Conservation (phyloP, 169 alveolate species). For the Eimeria praecox region DNA sequence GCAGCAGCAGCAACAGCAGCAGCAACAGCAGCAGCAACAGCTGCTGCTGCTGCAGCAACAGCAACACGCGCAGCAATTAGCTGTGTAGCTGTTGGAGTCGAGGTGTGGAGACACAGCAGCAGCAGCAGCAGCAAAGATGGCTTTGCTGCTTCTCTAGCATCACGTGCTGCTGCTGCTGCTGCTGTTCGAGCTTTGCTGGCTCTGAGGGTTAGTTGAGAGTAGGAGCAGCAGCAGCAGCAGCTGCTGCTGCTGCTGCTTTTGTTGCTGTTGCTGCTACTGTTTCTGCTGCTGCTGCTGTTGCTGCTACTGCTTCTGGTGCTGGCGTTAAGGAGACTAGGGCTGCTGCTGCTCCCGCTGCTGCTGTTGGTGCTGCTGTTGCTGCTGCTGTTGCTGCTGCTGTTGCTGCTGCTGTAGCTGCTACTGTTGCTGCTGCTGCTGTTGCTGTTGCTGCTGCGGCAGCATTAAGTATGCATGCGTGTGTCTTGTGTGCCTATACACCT, state of each 20-base stretch:
- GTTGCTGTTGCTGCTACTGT: neutral
- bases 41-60: slow-evolving; percentile 12
- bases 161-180: slow-evolving; percentile 42
- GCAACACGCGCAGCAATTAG: slow-evolving; percentile 39
- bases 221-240: neutral
- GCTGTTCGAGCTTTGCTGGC: neutral
- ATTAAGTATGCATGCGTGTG: no score
- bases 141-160: neutral
- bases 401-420: neutral
- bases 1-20: neutral
- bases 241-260: neutral
- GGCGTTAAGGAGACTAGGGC: neutral
- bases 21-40: slow-evolving; percentile 12
- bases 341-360: neutral
- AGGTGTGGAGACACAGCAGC: slow-evolving; percentile 45
- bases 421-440: neutral
- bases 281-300: neutral
- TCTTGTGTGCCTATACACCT: neutral
- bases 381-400: neutral
- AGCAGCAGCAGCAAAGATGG: slow-evolving; percentile 52
- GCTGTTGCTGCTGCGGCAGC: slow-evolving; percentile 30
- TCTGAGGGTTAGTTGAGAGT: slow-evolving; percentile 8
- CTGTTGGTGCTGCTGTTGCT: slow-evolving; percentile 10
- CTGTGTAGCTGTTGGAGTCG: slow-evolving; percentile 27
- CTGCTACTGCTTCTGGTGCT: neutral